Percentiles rank a stretch among this genome's conserved stretches.
Conservation (phyloP, 2,329 filamentous ascomycete species). For the Penicillium sp. region DNA sequence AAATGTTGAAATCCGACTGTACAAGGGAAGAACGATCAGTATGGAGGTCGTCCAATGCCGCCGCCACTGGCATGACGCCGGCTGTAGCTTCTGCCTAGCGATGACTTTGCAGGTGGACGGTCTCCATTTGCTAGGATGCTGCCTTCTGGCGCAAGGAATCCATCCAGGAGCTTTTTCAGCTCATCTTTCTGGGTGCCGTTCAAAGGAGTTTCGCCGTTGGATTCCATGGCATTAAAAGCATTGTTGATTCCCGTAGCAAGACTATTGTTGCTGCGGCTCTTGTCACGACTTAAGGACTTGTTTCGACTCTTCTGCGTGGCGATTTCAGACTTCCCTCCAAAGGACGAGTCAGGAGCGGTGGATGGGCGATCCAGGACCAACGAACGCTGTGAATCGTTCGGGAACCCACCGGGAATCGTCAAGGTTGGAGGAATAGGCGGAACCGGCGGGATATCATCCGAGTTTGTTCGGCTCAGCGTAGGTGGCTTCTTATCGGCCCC, state of each 20-base stretch:
- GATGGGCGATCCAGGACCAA: constrained; percentile 28
- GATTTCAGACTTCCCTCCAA: constrained; percentile 19
- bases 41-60: constrained; percentile 33
- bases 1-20: constrained; percentile 11
- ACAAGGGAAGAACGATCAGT: constrained; percentile 21
- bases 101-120: constrained; percentile 12
- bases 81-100: constrained; percentile 10
- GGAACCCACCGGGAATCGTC: constrained; percentile 40
- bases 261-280: constrained; percentile 31
- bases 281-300: constrained; percentile 31
- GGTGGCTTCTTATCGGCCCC: constrained; percentile 10
- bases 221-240: constrained; percentile 6
- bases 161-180: constrained; percentile 35
- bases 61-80: constrained; percentile 24
- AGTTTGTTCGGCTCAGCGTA: constrained; percentile 10
- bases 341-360: constrained; percentile 27
- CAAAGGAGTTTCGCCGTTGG: constrained; percentile 11
- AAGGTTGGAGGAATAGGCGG: constrained; percentile 42
- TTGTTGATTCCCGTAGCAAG: constrained; percentile 22
- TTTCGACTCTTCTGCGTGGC: constrained; percentile 11
- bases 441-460: constrained; percentile 42
- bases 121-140: constrained; percentile 15
- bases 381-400: constrained; percentile 35
- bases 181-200: constrained; percentile 27
- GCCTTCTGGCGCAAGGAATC: constrained; percentile 29